These are phyloP conservation scores for Elongisporangium prolatum DNA, from an alignment of 352 stramenopile species.

Conservation along the genomic window DNA sequence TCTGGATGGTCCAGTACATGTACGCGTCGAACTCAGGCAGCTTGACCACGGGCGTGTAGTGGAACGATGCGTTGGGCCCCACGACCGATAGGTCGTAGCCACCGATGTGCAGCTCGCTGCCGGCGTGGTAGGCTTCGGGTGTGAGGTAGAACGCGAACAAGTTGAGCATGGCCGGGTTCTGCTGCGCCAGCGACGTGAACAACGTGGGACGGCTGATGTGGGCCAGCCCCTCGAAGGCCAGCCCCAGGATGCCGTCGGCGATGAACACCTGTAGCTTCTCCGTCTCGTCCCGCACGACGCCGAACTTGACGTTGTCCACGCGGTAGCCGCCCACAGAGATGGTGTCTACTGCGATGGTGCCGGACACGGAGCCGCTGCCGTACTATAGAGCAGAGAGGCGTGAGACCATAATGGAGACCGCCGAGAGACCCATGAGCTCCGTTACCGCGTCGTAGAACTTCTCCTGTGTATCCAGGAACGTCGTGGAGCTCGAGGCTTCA, in stretches of 20 bases:
- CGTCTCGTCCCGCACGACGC: constrained; percentile 60
- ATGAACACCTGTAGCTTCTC: constrained; percentile 77
- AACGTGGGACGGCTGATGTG: constrained; percentile 85
- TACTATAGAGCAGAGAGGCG: constrained; percentile 28
- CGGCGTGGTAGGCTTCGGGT: constrained; percentile 55
- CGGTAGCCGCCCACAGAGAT: constrained; percentile 64
- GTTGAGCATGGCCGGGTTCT: constrained; percentile 71
- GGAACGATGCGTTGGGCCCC: constrained; percentile 76
- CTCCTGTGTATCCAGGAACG: constrained; percentile 66
- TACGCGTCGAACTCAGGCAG: constrained; percentile 70
- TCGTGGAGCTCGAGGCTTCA: constrained; percentile 42
- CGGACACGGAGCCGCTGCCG: constrained; percentile 73
- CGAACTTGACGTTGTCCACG: constrained; percentile 74
- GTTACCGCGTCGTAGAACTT: constrained; percentile 65
- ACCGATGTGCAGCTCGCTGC: constrained; percentile 80
- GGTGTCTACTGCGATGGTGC: constrained; percentile 73
- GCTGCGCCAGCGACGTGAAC: constrained; percentile 55
- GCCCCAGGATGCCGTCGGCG: constrained; percentile 84
- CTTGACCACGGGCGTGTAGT: constrained; percentile 85
- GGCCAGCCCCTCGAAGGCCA: constrained; percentile 82
- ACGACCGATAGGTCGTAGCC: constrained; percentile 83
- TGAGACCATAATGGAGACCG: constrained; percentile 1
- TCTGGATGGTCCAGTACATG: constrained; percentile 86
- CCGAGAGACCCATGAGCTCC: not conserved
- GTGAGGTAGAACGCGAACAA: constrained; percentile 90